A percentile compares a stretch with the other conserved stretches of the same genome.
Evolutionary conservation across 2,329 filamentous ascomycete species (phyloP).

Genomic region (Pleoardoris graminearum): DNA sequence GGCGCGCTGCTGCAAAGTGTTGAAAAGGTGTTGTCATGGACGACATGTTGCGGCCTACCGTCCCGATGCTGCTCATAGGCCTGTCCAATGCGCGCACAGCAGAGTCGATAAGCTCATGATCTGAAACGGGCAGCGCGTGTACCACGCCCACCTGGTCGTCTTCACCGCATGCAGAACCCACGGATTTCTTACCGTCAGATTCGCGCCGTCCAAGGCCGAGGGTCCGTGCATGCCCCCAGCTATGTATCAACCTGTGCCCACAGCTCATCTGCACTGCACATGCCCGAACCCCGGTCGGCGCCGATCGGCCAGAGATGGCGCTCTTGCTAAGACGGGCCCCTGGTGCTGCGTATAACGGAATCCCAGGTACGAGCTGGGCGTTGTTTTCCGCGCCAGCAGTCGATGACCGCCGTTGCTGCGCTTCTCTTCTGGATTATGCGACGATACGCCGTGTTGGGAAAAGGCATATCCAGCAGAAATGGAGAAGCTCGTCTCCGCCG

Average conservation of each 20-base stretch:
- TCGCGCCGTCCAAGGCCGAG: neutral
- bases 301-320: conserved; percentile 3
- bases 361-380: conserved; percentile 32
- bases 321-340: conserved; percentile 32
- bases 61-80: conserved; percentile 8
- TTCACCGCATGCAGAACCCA: conserved; percentile 6
- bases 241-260: too few relatives aligned
- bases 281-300: conserved; percentile 27
- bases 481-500: conserved; percentile 27
- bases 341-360: conserved; percentile 41
- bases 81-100: neutral
- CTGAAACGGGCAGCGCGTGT: conserved; percentile 9
- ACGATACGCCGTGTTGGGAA: conserved; percentile 35
- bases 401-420: conserved; percentile 41
- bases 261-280: conserved; percentile 8
- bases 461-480: conserved; percentile 28
- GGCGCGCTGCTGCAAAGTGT: neutral
- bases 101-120: conserved; percentile 12
- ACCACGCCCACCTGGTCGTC: conserved; percentile 1
- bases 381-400: conserved; percentile 31
- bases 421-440: conserved; percentile 41
- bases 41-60: neutral
- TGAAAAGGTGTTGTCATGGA: neutral
- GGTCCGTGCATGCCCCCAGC: conserved; percentile 2
- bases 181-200: conserved; percentile 13